Conservation (phyloP, 2,329 filamentous ascomycete genomes). For the Fusarium setosum region DNA sequence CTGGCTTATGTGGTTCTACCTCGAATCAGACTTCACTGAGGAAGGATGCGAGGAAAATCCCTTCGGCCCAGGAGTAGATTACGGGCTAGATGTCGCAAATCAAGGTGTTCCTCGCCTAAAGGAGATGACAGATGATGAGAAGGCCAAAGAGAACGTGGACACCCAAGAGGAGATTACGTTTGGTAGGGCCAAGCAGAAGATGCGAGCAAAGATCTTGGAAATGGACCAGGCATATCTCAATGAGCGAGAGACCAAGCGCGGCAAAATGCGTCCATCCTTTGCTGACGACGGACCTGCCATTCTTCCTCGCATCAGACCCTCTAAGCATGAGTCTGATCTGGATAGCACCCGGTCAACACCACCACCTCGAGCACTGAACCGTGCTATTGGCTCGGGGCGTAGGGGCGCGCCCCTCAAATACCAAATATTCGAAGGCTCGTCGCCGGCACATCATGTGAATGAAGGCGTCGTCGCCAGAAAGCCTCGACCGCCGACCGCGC, state of each 20-base stretch:
- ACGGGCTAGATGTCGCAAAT: slow-evolving; percentile 72
- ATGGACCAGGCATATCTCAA: slow-evolving; percentile 78
- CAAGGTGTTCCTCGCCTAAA: slow-evolving; percentile 77
- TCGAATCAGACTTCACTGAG: slow-evolving; percentile 93
- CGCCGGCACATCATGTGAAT: slow-evolving; percentile 65
- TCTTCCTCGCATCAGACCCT: slow-evolving; percentile 71
- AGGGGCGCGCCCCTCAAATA: slow-evolving; percentile 66
- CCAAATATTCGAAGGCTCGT: slow-evolving; percentile 70
- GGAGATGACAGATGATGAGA: slow-evolving; percentile 73
- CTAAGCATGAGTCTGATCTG: slow-evolving; percentile 66
- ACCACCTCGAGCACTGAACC: slow-evolving; percentile 49
- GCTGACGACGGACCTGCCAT: slow-evolving; percentile 68
- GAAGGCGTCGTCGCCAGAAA: slow-evolving; percentile 70
- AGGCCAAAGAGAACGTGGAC: slow-evolving; percentile 79
- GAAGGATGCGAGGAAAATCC: slow-evolving; percentile 92
- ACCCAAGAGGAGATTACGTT: slow-evolving; percentile 76
- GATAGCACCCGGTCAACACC: slow-evolving; percentile 59
- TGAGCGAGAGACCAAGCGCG: slow-evolving; percentile 70
- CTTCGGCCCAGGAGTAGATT: slow-evolving; percentile 80
- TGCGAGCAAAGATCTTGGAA: slow-evolving; percentile 79
- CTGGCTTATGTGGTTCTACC: slow-evolving; percentile 99
- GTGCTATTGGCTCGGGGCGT: slow-evolving; percentile 45
- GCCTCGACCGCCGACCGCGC: slow-evolving; percentile 80
- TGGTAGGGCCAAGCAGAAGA: slow-evolving; percentile 78
- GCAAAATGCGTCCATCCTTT: slow-evolving; percentile 52